Percentiles rank a stretch among this genome's conserved stretches.
Conservation (phyloP, 2,329 filamentous ascomycete genomes). For the Colletotrichum tamarilloi region DNA sequence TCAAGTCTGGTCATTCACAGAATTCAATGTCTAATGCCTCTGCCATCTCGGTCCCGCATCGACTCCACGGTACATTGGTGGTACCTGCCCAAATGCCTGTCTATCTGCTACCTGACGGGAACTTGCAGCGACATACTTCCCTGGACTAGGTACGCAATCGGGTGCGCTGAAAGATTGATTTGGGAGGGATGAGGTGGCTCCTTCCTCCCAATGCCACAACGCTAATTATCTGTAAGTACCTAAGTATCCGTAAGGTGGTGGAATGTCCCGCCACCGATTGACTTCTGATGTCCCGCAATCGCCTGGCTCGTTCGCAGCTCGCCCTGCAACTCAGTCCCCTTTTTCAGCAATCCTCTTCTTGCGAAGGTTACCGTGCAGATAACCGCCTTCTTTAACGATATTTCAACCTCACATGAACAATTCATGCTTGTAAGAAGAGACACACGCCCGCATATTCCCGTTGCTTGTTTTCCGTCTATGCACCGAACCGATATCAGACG, state of each 20-base stretch:
- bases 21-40: not conserved
- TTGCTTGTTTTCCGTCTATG: not conserved
- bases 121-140: conserved; percentile 27
- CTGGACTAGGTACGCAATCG: conserved; percentile 4
- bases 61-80: conserved; percentile 5
- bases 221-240: not conserved
- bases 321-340: not conserved
- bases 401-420: not conserved
- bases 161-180: not conserved
- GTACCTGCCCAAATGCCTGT: conserved; percentile 24
- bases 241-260: not conserved
- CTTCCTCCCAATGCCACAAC: conserved; percentile 1
- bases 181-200: not conserved
- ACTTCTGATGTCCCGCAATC: conserved; percentile 29
- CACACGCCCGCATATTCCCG: not conserved
- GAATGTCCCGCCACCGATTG: conserved; percentile 24
- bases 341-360: not conserved
- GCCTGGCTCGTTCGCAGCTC: conserved; percentile 27
- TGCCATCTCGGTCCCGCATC: conserved; percentile 2
- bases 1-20: no score
- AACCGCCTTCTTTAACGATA: not conserved
- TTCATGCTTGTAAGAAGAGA: not conserved
- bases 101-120: conserved; percentile 28
- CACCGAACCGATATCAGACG: conserved; percentile 19
- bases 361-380: not conserved